Evolutionary conservation across 306 rosid genomes (phyloP).

Genomic region (Albizia julibrissin): DNA sequence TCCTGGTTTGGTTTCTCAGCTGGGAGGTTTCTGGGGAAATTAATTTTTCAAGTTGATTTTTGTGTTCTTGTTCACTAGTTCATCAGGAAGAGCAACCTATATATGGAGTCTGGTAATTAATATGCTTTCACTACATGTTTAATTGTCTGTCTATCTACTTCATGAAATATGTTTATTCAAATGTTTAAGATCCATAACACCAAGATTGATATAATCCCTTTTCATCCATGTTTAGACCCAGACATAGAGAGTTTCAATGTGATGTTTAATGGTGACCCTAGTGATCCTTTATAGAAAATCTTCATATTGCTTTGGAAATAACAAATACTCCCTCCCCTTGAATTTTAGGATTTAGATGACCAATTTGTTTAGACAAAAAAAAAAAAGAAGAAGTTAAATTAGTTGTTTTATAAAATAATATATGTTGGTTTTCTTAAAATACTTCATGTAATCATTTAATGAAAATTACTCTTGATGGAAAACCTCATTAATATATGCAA

Average conservation of each 20-base stretch:
- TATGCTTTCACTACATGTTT: not conserved
- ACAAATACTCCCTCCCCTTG: not conserved
- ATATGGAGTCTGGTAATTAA: slow-evolving; percentile 47
- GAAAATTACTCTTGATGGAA: too few species aligned
- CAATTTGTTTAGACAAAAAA: too few species aligned
- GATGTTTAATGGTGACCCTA: not conserved
- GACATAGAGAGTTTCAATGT: not conserved
- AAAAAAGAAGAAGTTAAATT: too few species aligned
- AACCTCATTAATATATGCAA: too few species aligned
- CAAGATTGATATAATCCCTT: not conserved
- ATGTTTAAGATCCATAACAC: not conserved
- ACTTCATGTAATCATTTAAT: too few species aligned
- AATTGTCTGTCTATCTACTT: not conserved
- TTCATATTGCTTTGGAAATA: not conserved
- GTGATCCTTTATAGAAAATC: not conserved
- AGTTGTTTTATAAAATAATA: too few species aligned
- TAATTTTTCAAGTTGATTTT: not conserved
- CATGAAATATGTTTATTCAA: not conserved
- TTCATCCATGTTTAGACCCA: not conserved
- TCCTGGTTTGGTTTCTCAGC: slow-evolving; percentile 24
- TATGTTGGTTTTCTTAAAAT: too few species aligned
- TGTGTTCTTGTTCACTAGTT: not conserved
- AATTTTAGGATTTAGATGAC: too few species aligned
- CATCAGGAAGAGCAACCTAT: slow-evolving; percentile 8
- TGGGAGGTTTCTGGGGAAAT: not conserved